Evolutionary conservation across 768 basidiomycete species (phyloP).

Genomic region (Tulasnella sp.): DNA sequence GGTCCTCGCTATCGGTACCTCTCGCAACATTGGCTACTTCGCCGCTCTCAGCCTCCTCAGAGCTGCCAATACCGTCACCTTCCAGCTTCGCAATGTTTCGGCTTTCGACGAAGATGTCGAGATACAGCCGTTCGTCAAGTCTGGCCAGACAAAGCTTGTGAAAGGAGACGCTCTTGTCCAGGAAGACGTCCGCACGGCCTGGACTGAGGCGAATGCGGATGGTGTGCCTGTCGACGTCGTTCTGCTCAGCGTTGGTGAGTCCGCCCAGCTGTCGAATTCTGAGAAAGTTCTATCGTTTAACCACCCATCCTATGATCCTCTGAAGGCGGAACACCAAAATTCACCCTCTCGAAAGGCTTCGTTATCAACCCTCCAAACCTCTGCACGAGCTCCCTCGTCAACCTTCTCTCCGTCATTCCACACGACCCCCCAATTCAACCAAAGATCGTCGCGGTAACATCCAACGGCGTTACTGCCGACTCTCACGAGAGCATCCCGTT

Average conservation of each 20-base stretch:
- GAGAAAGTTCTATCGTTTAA: neutral
- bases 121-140: conserved; percentile 1
- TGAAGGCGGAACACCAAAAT: conserved; percentile 42
- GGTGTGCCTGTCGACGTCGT: conserved; percentile 4
- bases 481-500: conserved; percentile 44
- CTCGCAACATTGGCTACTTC: conserved; percentile 14
- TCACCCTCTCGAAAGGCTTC: conserved; percentile 44
- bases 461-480: conserved; percentile 43
- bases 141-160: conserved; percentile 1
- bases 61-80: conserved; percentile 4
- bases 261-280: neutral
- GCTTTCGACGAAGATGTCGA: neutral
- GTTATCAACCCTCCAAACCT: conserved; percentile 47
- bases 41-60: conserved; percentile 6
- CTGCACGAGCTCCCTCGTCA: conserved; percentile 49
- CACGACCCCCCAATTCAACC: conserved; percentile 29
- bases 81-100: neutral
- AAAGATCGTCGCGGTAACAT: conserved; percentile 48
- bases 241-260: neutral
- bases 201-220: neutral
- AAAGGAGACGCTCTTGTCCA: conserved; percentile 6
- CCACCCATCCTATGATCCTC: neutral
- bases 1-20: conserved; percentile 12
- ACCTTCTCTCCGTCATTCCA: conserved; percentile 34
- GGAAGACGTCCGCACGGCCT: neutral